These are phyloP conservation scores for Cryptococcus depauperatus DNA, from an alignment of 1,284 basidiomycete species.

Conservation along the genomic window DNA sequence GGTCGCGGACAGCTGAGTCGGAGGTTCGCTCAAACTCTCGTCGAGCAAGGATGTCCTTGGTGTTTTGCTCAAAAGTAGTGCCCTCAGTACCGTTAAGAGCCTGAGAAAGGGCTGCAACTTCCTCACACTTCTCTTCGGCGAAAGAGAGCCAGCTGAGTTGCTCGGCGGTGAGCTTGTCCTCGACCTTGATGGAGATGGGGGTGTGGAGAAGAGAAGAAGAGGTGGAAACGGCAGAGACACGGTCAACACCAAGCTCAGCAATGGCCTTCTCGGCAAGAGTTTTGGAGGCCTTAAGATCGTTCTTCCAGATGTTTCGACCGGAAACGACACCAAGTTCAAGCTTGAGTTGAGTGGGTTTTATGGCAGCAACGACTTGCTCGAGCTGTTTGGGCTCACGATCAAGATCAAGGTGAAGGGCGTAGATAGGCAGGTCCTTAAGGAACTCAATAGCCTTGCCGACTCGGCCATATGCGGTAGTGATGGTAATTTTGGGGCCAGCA, in stretches of 20 bases:
- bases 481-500: slow-evolving; percentile 80
- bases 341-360: slow-evolving; percentile 72
- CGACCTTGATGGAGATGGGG: slow-evolving; percentile 86
- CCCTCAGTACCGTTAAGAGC: slow-evolving; percentile 71
- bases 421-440: slow-evolving; percentile 85
- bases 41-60: slow-evolving; percentile 83
- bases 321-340: slow-evolving; percentile 96
- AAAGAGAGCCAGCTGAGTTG: slow-evolving; percentile 99
- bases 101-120: slow-evolving; percentile 81
- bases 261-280: slow-evolving; percentile 79
- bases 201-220: slow-evolving; percentile 98
- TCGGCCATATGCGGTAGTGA: slow-evolving; percentile 95
- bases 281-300: slow-evolving; percentile 78
- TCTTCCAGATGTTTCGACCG: slow-evolving; percentile 99
- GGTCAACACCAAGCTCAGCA: slow-evolving; percentile 69
- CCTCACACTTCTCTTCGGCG: slow-evolving; percentile 89
- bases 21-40: slow-evolving; percentile 94
- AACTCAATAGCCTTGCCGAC: slow-evolving; percentile 87
- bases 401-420: slow-evolving; percentile 93
- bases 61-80: slow-evolving; percentile 77
- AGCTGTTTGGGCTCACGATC: slow-evolving; percentile 89
- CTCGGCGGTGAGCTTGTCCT: slow-evolving; percentile 83
- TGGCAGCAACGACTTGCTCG: slow-evolving; percentile 68
- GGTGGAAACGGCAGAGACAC: slow-evolving; percentile 87
- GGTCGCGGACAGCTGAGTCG: slow-evolving; percentile 91